Evolutionary conservation across 2,329 filamentous ascomycete genomes (phyloP), one percentile per base, ranked within the genome.

Genomic region (Epichloe elymi): DNA sequence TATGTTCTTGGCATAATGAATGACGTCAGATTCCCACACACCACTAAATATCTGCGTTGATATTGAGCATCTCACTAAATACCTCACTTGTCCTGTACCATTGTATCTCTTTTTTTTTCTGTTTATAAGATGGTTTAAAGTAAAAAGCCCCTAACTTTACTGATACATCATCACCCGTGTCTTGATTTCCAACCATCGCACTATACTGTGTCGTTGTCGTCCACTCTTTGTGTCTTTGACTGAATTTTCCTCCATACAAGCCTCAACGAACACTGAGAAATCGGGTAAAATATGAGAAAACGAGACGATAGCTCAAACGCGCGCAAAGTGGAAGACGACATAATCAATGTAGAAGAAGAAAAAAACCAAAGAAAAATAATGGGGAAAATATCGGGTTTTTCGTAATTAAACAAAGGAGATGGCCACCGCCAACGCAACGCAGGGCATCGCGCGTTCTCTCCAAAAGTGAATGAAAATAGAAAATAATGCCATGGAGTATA

Each of bases 401-500:
- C 67, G 61, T 71, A 67, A 74, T 74, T 74, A 74, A 73, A 74
- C 71, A 74, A 71, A 65, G 68, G 74, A 73, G 68, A 68, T 70
- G 67, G 66, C 66, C 67, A 64, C 67, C 68, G 60, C 66, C 60
- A 51, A 60, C 59, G 60, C 60, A 52, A 59, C 60, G 54, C 61
- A 35, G 12, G 26, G 10, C 38, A 36, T 20, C 38, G 26, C 12
- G 23, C 26, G 7, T 11, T 59, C 55, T 60, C 58, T 59, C 57
- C 61, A 15, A 39, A 15, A 36, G 15, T 37, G 3, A 39, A 30
- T 11, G 3, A 10, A 39, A 39, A 30, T 38, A 30, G 23, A 5
- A 46, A 36, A 42, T 23, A 59, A 64, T 65, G 62, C 63, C 63
- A 58, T 56, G 35, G 23, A 59, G 49, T 57, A 56, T 55, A 52